phyloP scores from a whole-genome alignment of 495 filamentous ascomycete genomes.

The Penicillium desertorum region DNA sequence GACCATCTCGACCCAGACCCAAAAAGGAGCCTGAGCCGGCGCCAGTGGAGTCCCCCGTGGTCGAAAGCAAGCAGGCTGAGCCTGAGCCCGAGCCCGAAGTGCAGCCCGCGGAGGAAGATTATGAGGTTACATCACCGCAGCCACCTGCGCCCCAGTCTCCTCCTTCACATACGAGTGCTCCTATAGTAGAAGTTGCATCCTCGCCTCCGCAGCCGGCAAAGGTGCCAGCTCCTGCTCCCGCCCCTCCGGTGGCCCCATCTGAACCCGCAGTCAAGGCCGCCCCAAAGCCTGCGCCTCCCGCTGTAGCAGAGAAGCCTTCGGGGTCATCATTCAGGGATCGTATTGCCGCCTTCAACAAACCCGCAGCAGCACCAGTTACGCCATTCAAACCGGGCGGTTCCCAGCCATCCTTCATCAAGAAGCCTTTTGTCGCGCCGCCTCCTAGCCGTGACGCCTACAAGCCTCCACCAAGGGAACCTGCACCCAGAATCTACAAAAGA shows the following conservation, averaged over 20 bases:
- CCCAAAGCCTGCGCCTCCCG: conserved; percentile 54
- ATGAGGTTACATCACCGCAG: conserved; percentile 43
- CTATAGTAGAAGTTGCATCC: conserved; percentile 25
- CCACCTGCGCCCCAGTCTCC: conserved; percentile 40
- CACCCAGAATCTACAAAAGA: conserved; percentile 75
- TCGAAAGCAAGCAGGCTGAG: conserved; percentile 32
- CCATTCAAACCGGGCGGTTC: conserved; percentile 78
- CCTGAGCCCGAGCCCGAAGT: conserved; percentile 43
- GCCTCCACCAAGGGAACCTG: conserved; percentile 65
- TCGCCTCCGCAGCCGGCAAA: conserved; percentile 33
- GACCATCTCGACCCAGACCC: conserved; percentile 70
- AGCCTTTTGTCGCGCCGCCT: conserved; percentile 96
- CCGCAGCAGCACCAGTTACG: conserved; percentile 76
- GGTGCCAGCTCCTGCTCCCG: conserved; percentile 23
- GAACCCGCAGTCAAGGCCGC: conserved; percentile 46
- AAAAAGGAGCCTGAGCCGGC: conserved; percentile 67
- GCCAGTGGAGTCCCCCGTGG: conserved; percentile 34
- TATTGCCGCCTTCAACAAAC: conserved; percentile 94
- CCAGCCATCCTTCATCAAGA: conserved; percentile 80
- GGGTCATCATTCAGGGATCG: conserved; percentile 85
- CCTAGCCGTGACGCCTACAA: conserved; percentile 92
- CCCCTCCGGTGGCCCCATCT: conserved; percentile 29
- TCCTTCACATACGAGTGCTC: conserved; percentile 14
- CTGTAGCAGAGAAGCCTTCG: conserved; percentile 73
- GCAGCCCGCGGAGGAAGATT: conserved; percentile 21